Conservation (phyloP, 2,329 filamentous ascomycete species). For the Aspergillus fumigatiaffinis region DNA sequence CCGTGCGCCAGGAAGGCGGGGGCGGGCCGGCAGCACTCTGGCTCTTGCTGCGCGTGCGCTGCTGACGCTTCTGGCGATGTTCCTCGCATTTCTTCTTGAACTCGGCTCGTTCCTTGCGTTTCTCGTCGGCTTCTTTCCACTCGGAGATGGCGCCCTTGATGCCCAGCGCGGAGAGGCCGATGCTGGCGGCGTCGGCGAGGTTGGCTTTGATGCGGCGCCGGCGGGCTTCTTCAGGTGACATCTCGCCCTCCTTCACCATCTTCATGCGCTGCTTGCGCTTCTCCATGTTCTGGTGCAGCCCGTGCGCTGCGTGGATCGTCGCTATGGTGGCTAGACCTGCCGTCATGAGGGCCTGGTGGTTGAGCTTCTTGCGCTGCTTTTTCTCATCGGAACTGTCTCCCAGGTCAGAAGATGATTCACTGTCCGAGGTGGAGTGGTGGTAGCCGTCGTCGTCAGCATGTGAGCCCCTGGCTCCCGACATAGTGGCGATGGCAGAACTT, state of each 20-base stretch:
- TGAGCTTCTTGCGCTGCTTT: conserved; percentile 59
- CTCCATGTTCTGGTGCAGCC: conserved; percentile 60
- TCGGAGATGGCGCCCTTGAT: conserved; percentile 63
- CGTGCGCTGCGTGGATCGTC: conserved; percentile 66
- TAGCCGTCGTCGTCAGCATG: conserved; percentile 7
- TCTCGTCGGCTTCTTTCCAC: conserved; percentile 65
- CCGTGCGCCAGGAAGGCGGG: conserved; percentile 9
- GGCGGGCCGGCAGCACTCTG: conserved; percentile 9
- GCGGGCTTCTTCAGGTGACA: conserved; percentile 58
- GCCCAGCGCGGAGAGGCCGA: conserved; percentile 64
- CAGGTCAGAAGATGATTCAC: conserved; percentile 44
- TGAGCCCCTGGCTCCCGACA: conserved; percentile 18
- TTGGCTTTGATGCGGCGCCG: conserved; percentile 62
- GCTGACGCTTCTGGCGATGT: conserved; percentile 45
- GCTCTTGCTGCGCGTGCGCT: conserved; percentile 18
- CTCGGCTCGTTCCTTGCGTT: conserved; percentile 54
- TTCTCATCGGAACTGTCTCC: conserved; percentile 61
- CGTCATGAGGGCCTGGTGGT: conserved; percentile 63
- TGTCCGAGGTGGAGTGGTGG: conserved; percentile 26
- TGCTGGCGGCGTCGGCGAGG: conserved; percentile 61
- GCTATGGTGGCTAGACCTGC: conserved; percentile 64
- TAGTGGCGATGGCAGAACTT: conserved; percentile 18
- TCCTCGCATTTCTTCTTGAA: conserved; percentile 48
- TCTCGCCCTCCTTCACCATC: conserved; percentile 60
- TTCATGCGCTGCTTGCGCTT: conserved; percentile 59